Percentiles rank a stretch among this genome's conserved stretches.
phyloP scores from a whole-genome alignment of 495 filamentous ascomycete genomes.

The Aspergillus heteromorphus region DNA sequence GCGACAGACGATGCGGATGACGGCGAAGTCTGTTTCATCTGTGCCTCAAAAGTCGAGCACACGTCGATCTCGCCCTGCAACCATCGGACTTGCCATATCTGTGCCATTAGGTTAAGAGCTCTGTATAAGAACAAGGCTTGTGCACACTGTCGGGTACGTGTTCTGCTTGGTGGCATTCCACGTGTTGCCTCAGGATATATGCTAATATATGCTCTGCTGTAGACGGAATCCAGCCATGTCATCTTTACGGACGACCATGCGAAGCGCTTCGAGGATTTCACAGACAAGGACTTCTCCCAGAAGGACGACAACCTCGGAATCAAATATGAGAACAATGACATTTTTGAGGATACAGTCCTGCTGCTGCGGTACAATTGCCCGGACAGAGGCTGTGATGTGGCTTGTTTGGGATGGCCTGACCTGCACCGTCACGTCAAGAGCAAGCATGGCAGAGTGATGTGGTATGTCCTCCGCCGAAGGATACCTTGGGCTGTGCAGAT shows the following conservation, averaged over 20 bases:
- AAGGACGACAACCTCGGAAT: conserved; percentile 83
- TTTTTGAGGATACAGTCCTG: conserved; percentile 79
- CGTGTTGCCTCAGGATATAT: neutral
- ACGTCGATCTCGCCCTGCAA: conserved; percentile 87
- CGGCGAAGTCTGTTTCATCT: conserved; percentile 91
- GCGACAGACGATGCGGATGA: conserved; percentile 55
- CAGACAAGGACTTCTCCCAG: conserved; percentile 61
- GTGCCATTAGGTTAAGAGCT: conserved; percentile 78
- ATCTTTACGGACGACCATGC: conserved; percentile 80
- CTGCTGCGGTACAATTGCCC: conserved; percentile 96
- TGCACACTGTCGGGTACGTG: conserved; percentile 81
- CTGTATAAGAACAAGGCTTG: conserved; percentile 94
- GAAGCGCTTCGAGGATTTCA: conserved; percentile 82
- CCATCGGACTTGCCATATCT: conserved; percentile 94
- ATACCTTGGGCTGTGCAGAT: neutral
- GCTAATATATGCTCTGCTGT: conserved; percentile 5
- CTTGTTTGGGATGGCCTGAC: conserved; percentile 89
- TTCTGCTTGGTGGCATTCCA: neutral
- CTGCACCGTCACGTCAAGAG: conserved; percentile 83
- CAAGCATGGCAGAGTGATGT: conserved; percentile 83
- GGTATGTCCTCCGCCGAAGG: conserved; percentile 49
- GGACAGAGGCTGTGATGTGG: conserved; percentile 75
- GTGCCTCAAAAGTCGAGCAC: conserved; percentile 79
- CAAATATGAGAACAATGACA: conserved; percentile 77
- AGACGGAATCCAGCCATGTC: conserved; percentile 78